Conservation (phyloP, 2,329 filamentous ascomycete species). For the Seiridium unicorne region DNA sequence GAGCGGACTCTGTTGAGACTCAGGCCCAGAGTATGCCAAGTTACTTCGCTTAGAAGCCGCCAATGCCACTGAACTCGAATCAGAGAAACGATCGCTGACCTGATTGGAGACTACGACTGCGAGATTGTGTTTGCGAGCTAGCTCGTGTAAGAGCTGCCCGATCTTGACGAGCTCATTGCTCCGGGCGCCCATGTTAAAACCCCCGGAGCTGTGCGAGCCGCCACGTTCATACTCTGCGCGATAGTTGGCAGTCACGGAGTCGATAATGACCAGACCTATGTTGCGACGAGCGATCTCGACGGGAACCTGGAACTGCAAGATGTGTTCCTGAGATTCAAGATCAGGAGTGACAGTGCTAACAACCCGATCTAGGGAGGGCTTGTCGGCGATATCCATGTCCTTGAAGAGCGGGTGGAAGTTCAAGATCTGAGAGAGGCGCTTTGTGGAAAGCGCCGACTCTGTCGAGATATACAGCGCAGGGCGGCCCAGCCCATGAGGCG, state of each 20-base stretch:
- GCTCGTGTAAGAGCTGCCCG: conserved; percentile 70
- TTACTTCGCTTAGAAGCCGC: conserved; percentile 16
- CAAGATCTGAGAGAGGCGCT: conserved; percentile 78
- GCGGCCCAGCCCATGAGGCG: conserved; percentile 67
- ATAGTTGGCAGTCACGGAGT: conserved; percentile 94
- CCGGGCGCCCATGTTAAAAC: conserved; percentile 69
- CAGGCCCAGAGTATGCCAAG: conserved; percentile 8
- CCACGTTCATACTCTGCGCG: conserved; percentile 80
- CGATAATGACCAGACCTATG: conserved; percentile 80
- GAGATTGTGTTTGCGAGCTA: conserved; percentile 72
- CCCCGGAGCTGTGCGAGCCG: conserved; percentile 32
- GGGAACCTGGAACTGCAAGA: conserved; percentile 88
- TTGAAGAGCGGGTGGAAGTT: conserved; percentile 60
- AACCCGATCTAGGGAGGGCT: conserved; percentile 71
- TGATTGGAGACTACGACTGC: conserved; percentile 94
- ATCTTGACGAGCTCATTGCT: conserved; percentile 75
- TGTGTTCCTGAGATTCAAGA: conserved; percentile 93
- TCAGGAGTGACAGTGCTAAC: conserved; percentile 82
- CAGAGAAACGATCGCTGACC: conserved; percentile 79
- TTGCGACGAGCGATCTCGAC: conserved; percentile 74
- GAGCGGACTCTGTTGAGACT: conserved; percentile 47
- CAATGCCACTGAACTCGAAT: conserved; percentile 4
- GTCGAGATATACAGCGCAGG: conserved; percentile 93
- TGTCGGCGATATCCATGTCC: conserved; percentile 22
- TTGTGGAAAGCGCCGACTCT: conserved; percentile 80